phyloP scores from a whole-genome alignment of 352 stramenopile genomes.

The Pythium aristosporum region DNA sequence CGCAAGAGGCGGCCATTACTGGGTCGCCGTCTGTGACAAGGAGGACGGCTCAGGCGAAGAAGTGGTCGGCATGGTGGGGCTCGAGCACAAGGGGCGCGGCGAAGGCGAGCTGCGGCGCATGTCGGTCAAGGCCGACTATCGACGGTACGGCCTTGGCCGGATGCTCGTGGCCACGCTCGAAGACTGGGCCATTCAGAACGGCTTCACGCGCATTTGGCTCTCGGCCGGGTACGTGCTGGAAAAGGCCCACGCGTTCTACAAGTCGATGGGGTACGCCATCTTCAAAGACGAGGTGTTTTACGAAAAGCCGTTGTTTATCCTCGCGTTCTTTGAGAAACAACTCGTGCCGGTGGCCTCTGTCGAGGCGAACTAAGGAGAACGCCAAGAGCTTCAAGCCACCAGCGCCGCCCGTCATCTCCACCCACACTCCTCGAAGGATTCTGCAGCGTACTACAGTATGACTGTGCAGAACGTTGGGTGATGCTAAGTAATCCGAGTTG shows the following conservation, averaged over 20 bases:
- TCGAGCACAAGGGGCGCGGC: constrained; percentile 28
- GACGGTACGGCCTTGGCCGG: constrained; percentile 36
- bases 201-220: constrained; percentile 29
- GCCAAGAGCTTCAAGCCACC: too few species aligned
- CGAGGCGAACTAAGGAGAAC: too few species aligned
- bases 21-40: constrained; percentile 33
- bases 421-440: too few species aligned
- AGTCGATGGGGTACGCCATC: constrained; percentile 18
- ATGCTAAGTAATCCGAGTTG: neutral
- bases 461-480: neutral
- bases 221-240: constrained; percentile 30
- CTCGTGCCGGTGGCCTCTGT: neutral
- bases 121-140: constrained; percentile 39
- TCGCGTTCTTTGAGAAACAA: constrained; percentile 24
- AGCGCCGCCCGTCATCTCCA: too few species aligned
- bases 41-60: constrained; percentile 12
- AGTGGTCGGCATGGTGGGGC: constrained; percentile 31
- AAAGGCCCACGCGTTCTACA: constrained; percentile 26
- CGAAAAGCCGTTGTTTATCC: constrained; percentile 5
- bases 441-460: too few species aligned
- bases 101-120: constrained; percentile 43
- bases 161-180: constrained; percentile 41
- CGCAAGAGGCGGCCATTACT: constrained; percentile 41
- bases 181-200: constrained; percentile 30
- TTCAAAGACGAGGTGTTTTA: constrained; percentile 13